Conservation (phyloP, 2,329 filamentous ascomycete species). For the Scedosporium aurantiacum region DNA sequence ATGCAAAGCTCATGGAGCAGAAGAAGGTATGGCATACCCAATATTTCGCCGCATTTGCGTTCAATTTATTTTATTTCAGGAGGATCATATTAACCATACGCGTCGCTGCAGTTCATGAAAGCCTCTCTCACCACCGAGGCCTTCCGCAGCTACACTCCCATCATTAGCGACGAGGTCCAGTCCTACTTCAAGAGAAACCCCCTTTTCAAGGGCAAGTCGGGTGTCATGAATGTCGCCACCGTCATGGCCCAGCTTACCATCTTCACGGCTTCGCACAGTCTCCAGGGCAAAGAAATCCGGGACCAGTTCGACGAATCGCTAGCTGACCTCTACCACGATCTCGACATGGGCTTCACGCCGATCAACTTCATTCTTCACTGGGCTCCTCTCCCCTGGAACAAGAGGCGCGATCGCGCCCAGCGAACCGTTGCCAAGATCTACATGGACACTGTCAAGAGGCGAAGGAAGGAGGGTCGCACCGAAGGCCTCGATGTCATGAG, state of each 20-base stretch:
- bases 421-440: slow-evolving; percentile 72
- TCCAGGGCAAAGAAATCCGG: slow-evolving; percentile 77
- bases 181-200: slow-evolving; percentile 60
- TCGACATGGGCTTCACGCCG: slow-evolving; percentile 81
- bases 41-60: not conserved
- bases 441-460: slow-evolving; percentile 67
- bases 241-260: slow-evolving; percentile 80
- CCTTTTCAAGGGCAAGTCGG: slow-evolving; percentile 56
- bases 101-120: slow-evolving; percentile 57
- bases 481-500: slow-evolving; percentile 72
- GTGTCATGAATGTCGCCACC: slow-evolving; percentile 60
- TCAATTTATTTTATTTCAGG: not conserved
- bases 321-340: slow-evolving; percentile 73
- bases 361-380: slow-evolving; percentile 87
- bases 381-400: slow-evolving; percentile 82
- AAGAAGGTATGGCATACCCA: slow-evolving; percentile 56
- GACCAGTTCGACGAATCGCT: slow-evolving; percentile 70
- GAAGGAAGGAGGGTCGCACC: slow-evolving; percentile 41
- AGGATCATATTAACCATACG: not conserved
- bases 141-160: slow-evolving; percentile 63
- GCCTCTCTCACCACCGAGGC: slow-evolving; percentile 65
- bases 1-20: slow-evolving; percentile 89
- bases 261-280: slow-evolving; percentile 75
- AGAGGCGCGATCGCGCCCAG: slow-evolving; percentile 68
- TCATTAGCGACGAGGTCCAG: slow-evolving; percentile 65